Percentiles rank a stretch among this genome's conserved stretches.
Conservation (phyloP, 2,329 filamentous ascomycete genomes). For the Fusarium marasasianum region DNA sequence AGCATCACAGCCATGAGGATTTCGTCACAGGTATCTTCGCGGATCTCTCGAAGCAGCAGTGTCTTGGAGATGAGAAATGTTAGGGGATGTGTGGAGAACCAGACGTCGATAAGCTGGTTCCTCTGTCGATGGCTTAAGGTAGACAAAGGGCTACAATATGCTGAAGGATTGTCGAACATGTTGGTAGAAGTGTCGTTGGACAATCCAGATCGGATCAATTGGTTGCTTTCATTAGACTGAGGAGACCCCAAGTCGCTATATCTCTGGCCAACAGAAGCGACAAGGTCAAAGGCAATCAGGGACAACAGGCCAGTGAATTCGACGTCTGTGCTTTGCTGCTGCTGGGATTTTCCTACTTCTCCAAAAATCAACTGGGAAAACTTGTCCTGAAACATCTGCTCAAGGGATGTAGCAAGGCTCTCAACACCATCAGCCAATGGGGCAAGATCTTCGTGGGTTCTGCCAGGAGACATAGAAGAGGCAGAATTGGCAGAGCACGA, state of each 20-base stretch:
- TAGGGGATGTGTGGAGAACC: constrained; percentile 53
- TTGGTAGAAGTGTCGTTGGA: constrained; percentile 41
- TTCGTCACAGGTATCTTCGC: constrained; percentile 52
- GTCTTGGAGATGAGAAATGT: constrained; percentile 54
- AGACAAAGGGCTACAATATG: constrained; percentile 40
- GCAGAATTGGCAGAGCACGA: constrained; percentile 41
- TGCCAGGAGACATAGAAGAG: constrained; percentile 37
- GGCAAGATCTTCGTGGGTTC: constrained; percentile 32
- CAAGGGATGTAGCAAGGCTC: constrained; percentile 44
- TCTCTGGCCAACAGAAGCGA: constrained; percentile 43
- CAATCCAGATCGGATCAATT: constrained; percentile 44
- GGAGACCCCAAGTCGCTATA: constrained; percentile 45
- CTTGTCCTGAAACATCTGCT: constrained; percentile 45
- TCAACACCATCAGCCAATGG: constrained; percentile 30
- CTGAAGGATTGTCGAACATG: constrained; percentile 45
- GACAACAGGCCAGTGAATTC: constrained; percentile 43
- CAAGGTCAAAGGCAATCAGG: constrained; percentile 45
- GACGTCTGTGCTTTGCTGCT: constrained; percentile 11
- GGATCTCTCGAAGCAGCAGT: constrained; percentile 49
- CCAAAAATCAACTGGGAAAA: constrained; percentile 23
- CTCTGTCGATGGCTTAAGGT: constrained; percentile 47
- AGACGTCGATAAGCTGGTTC: constrained; percentile 52
- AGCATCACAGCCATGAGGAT: constrained; percentile 52
- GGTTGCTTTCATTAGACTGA: constrained; percentile 41
- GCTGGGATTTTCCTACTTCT: not conserved